Base-by-base conservation (phyloP, 108 stramenopile species). In the Nitzschia inconspicua region DNA sequence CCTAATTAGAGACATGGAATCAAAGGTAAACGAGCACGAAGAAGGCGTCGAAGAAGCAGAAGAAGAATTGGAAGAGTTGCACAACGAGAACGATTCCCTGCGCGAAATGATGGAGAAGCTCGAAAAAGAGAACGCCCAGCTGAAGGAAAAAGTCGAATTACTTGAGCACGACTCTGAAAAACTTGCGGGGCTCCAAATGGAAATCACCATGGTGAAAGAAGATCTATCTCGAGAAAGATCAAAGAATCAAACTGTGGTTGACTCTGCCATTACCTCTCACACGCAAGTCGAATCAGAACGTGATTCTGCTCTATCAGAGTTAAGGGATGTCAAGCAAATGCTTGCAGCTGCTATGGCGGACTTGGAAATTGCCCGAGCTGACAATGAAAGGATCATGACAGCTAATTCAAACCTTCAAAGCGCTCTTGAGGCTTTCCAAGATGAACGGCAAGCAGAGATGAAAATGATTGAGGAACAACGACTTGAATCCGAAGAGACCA, bases 341-440 rank as follows among this genome's bases (percentile, higher is more conserved):
- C 72, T 94, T 24, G 73, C 75, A 6, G 89, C 93, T 1, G 67
- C 83, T 7, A 60, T 44, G 18, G 93, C 82, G 0, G 93, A 94
- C 71, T 58, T 89, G 20, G 86, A 89, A 26, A 49, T 94, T 50
- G 85, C 87, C 39, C 70, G 74, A 54, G 77, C 82, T 8, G 93
- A 94, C 55, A 47, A 54, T 31, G 64, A 78, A 27, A 84, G 89
- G 43, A 84, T 85, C 31, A 62, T 83, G 42, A 68, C 65, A 35
- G 83, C 88, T 3, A 86, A 77, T 61, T 61, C 70, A 32, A 94
- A 94, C 57, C 66, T 94, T 31, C 87, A 89, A 43, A 34, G 36
- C 37, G 93, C 93, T 6, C 46, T 94, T 54, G 87, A 90, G 70
- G 79, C 81, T 28, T 88, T 94, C 39, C 89, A 94, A 68, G 76